phyloP scores from a whole-genome alignment of 116 monocot genomes.

The Thalassia testudinum region DNA sequence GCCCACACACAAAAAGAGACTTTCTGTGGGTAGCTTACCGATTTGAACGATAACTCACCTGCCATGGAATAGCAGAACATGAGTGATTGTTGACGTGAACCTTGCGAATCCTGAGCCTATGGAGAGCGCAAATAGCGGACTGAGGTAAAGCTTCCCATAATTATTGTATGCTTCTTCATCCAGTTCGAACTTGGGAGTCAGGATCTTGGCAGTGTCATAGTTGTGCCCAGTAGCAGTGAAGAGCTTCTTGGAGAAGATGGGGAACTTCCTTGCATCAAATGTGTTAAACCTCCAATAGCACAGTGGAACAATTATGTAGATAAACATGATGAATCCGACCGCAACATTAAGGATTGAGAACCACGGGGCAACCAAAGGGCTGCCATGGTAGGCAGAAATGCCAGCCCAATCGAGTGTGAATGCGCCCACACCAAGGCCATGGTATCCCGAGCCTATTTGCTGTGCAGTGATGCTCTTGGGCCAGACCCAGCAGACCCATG shows the following conservation, averaged over 20 bases:
- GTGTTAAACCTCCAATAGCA: constrained; percentile 50
- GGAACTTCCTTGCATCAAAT: constrained; percentile 42
- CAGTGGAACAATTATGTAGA: constrained; percentile 51
- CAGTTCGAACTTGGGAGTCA: constrained; percentile 40
- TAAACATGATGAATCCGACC: constrained; percentile 47
- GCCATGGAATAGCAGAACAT: constrained; percentile 53
- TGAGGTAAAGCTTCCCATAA: constrained; percentile 40
- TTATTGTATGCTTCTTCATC: constrained; percentile 36
- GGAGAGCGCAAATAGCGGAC: constrained; percentile 46
- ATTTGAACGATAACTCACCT: constrained; percentile 9
- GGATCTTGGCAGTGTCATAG: constrained; percentile 35
- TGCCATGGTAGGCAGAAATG: constrained; percentile 54
- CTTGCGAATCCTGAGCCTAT: constrained; percentile 48
- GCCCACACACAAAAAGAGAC: no score
- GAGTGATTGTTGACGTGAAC: constrained; percentile 40
- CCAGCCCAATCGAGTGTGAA: constrained; percentile 62
- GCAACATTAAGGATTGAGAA: constrained; percentile 38
- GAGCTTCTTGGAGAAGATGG: constrained; percentile 60
- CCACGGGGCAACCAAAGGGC: constrained; percentile 53
- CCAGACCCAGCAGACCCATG: constrained; percentile 66
- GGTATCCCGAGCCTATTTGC: constrained; percentile 47
- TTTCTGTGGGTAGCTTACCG: no score
- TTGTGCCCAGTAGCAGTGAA: constrained; percentile 30
- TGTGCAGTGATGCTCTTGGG: constrained; percentile 47
- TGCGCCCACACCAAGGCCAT: constrained; percentile 52